Percentiles rank a stretch among this genome's conserved stretches.
Conservation (phyloP, 495 filamentous ascomycete genomes). For the Tetracladium marchalianum region DNA sequence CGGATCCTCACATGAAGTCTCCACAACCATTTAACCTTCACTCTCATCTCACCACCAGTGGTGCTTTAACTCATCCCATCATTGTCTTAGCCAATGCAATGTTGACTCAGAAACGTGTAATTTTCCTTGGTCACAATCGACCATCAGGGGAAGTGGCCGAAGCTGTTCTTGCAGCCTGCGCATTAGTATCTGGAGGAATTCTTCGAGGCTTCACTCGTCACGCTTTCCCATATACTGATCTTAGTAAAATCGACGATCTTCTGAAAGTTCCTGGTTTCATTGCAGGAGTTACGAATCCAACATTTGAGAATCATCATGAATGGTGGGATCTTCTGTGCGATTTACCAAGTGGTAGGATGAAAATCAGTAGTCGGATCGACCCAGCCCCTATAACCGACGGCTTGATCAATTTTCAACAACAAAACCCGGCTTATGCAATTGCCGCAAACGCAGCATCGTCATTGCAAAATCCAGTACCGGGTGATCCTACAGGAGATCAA, state of each 20-base stretch:
- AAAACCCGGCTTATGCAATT: slow-evolving; percentile 47
- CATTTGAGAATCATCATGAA: slow-evolving; percentile 85
- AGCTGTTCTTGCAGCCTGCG: slow-evolving; percentile 87
- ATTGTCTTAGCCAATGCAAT: slow-evolving; percentile 72
- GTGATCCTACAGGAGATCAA: slow-evolving; percentile 77
- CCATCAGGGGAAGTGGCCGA: slow-evolving; percentile 92
- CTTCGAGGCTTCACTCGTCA: slow-evolving; percentile 91
- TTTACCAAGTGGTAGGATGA: slow-evolving; percentile 82
- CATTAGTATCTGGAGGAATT: slow-evolving; percentile 89
- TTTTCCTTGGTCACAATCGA: slow-evolving; percentile 91
- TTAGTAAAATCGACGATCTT: slow-evolving; percentile 95
- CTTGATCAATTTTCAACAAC: slow-evolving; percentile 74
- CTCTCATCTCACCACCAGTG: slow-evolving; percentile 87
- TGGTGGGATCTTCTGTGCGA: slow-evolving; percentile 99
- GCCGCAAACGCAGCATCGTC: slow-evolving; percentile 28
- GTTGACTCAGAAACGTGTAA: slow-evolving; percentile 90
- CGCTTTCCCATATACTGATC: slow-evolving; percentile 96
- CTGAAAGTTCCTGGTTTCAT: slow-evolving; percentile 95
- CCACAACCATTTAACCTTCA: slow-evolving; percentile 85
- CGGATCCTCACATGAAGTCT: slow-evolving; percentile 63
- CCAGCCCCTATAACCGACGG: slow-evolving; percentile 69
- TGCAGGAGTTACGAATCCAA: slow-evolving; percentile 94
- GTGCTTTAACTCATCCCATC: slow-evolving; percentile 66
- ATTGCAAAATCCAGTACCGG: slow-evolving; percentile 22
- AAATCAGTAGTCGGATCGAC: slow-evolving; percentile 79